Conservation (phyloP, 148 eudicot genomes). For the Arctostaphylos glauca region DNA sequence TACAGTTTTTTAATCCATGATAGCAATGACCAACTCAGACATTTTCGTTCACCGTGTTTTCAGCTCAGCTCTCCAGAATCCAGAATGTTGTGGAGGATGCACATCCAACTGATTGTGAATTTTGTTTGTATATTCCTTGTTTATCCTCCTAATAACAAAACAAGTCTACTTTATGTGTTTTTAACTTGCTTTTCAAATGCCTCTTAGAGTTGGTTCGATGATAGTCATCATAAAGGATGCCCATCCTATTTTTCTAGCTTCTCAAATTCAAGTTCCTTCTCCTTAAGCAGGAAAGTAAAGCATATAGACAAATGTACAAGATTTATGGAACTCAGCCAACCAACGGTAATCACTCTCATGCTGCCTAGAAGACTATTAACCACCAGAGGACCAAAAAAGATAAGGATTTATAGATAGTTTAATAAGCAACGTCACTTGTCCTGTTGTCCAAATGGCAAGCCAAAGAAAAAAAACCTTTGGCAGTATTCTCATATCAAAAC, state of each 20-base stretch:
- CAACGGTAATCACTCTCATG: background rate
- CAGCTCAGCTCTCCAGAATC: background rate
- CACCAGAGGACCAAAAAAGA: background rate
- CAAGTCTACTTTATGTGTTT: background rate
- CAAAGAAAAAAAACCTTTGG: background rate
- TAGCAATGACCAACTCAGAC: background rate
- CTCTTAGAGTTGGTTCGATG: background rate
- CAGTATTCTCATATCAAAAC: background rate
- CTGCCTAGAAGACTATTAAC: slow-evolving; percentile 6
- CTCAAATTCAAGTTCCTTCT: background rate
- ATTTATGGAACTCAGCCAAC: background rate
- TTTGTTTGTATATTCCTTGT: background rate
- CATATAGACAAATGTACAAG: background rate
- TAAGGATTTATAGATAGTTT: background rate
- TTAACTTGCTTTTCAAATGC: background rate
- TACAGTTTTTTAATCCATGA: background rate
- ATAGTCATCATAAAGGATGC: slow-evolving; percentile 5
- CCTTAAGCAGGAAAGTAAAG: background rate
- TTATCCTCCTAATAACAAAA: background rate
- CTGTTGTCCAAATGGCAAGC: background rate
- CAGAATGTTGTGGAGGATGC: background rate
- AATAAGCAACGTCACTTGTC: too few species aligned
- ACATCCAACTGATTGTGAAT: background rate
- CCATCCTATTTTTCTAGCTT: background rate
- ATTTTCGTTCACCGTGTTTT: background rate